phyloP scores from a whole-genome alignment of 2,329 filamentous ascomycete species.

The Chrysoporthe austroafricana region DNA sequence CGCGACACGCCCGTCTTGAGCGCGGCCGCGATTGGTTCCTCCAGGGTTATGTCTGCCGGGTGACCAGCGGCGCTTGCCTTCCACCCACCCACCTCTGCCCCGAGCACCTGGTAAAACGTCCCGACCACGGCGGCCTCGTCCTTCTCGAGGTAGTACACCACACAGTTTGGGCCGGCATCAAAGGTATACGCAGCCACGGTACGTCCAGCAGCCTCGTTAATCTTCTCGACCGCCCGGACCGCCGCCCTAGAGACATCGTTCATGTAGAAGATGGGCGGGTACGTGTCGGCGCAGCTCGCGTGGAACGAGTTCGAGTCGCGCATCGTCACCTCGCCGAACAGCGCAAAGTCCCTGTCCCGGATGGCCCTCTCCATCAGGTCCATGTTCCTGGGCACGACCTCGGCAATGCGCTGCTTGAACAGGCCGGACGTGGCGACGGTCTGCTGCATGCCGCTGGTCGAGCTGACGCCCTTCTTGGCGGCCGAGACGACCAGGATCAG shows the following conservation, averaged over 20 bases:
- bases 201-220: constrained; percentile 80
- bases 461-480: constrained; percentile 93
- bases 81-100: constrained; percentile 69
- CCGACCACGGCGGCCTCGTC: constrained; percentile 75
- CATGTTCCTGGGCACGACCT: constrained; percentile 85
- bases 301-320: constrained; percentile 97
- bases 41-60: constrained; percentile 57
- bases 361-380: constrained; percentile 82
- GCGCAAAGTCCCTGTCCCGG: constrained; percentile 75
- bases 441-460: constrained; percentile 94
- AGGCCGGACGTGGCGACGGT: constrained; percentile 91
- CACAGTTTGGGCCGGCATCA: constrained; percentile 94
- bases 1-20: constrained; percentile 82
- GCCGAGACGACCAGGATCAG: constrained; percentile 89
- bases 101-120: constrained; percentile 71
- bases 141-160: constrained; percentile 91
- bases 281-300: constrained; percentile 90
- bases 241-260: constrained; percentile 91
- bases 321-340: constrained; percentile 92
- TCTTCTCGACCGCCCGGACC: constrained; percentile 83
- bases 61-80: constrained; percentile 60
- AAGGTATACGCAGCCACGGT: constrained; percentile 94
- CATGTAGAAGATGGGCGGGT: constrained; percentile 98
- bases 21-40: constrained; percentile 65
- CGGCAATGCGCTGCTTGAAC: constrained; percentile 75